phyloP scores from a whole-genome alignment of 1,284 basidiomycete genomes.

The Fistulina hepatica region DNA sequence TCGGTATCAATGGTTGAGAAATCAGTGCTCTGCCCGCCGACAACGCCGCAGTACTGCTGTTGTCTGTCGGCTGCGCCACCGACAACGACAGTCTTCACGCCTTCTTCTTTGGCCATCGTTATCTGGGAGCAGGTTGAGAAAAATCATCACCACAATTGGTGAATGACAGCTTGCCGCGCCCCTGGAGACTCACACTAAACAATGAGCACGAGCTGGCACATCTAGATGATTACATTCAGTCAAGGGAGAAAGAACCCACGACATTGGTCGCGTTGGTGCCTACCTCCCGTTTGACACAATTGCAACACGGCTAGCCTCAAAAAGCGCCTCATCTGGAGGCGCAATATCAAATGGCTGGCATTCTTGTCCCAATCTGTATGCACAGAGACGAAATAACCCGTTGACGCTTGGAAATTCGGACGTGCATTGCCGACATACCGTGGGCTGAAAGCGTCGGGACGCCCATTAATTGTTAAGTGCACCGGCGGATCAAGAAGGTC shows the following conservation, averaged over 20 bases:
- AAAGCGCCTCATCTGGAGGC: constrained; percentile 36
- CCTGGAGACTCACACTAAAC: constrained; percentile 34
- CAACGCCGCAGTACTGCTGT: constrained; percentile 52
- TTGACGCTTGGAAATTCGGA: not conserved
- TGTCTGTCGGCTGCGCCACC: constrained; percentile 37
- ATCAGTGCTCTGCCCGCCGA: constrained; percentile 48
- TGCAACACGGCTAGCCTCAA: constrained; percentile 15
- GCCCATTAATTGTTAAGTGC: constrained; percentile 33
- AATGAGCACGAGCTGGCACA: constrained; percentile 49
- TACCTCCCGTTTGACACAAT: not conserved
- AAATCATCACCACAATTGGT: constrained; percentile 4
- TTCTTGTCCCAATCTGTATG: constrained; percentile 39
- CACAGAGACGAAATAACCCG: not conserved
- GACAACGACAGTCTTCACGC: constrained; percentile 43
- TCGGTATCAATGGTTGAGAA: constrained; percentile 48
- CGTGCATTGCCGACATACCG: not conserved
- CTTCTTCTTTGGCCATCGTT: constrained; percentile 49
- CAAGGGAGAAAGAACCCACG: not conserved
- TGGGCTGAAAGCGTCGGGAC: constrained; percentile 23
- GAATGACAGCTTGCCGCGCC: constrained; percentile 2
- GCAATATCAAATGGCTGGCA: constrained; percentile 41
- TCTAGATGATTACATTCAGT: constrained; percentile 46
- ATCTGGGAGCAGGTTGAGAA: constrained; percentile 28
- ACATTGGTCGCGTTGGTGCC: not conserved
- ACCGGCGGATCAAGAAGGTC: constrained; percentile 39